Base-by-base conservation (phyloP, 805 yeast species). In the Jamesozyma jinghongensis region DNA sequence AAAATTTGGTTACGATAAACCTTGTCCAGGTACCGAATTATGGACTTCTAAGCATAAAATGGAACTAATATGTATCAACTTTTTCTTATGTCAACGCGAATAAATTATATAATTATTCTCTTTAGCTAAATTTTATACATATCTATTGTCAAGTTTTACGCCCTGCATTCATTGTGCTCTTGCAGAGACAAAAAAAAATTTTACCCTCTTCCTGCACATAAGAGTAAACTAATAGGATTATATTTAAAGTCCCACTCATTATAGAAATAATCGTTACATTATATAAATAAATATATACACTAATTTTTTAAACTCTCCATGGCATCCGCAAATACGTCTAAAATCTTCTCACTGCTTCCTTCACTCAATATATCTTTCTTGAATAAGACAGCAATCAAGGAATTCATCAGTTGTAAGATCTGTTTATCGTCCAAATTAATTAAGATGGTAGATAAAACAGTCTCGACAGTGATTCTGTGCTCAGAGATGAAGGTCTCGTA, bases 401-500 rank as follows among this genome's bases (percentile, higher is more conserved):
- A 70, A 40, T 70, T 67, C 32, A 82, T 69, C 50, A 87, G 68
- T 48, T 74, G 73, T 36, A 79, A 41, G 36, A 85, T 78, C 56
- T 87, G 86, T 19, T 70, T 75, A 19, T 73, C 71, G 27, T 77
- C 69, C 50, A 87, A 68, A 54, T 83, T 82, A 52, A 81, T 74
- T 32, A 86, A 74, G 19, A 86, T 81, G 34, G 80, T 66, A 52
- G 90, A 94, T 44, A 90, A 63, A 19, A 92, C 65, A 12, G 81
- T 71, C 28, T 86, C 90, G 41, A 85, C 79, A 40, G 80, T 80
- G 47, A 80, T 67, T 60, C 81, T 78, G 48, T 77, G 75, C 33
- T 77, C 74, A 29, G 90, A 79, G 50, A 92, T 75, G 61, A 92
- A 92, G 2, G 96, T 85, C 63, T 90, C 96, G 63, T 81, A 88